Conservation (phyloP, 129 eudicot genomes). For the Centaurea solstitialis region DNA sequence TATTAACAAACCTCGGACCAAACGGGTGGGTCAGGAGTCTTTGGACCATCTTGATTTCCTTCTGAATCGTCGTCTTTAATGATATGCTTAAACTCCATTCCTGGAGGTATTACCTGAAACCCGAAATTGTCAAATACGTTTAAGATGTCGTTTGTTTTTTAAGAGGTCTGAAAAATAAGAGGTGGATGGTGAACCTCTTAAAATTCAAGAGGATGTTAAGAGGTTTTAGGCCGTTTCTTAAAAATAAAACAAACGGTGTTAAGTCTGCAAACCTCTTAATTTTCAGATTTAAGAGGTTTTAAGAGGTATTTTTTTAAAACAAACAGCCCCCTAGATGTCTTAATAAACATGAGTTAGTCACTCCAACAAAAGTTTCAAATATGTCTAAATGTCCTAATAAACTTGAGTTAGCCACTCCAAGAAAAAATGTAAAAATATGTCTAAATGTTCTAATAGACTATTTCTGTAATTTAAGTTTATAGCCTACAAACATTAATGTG, state of each 20-base stretch:
- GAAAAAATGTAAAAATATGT: too few species aligned
- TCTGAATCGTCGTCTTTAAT: conserved; percentile 53
- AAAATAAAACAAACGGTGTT: too few species aligned
- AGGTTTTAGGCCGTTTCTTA: too few species aligned
- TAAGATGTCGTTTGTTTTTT: too few species aligned
- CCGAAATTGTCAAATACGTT: neutral
- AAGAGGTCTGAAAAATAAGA: too few species aligned
- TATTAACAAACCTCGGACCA: conserved; percentile 76
- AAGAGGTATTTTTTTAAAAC: too few species aligned
- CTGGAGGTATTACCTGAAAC: conserved; percentile 80
- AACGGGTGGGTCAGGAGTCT: conserved; percentile 68
- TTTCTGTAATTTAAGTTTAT: neutral
- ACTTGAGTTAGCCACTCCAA: neutral
- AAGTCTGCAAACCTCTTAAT: too few species aligned
- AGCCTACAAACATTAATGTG: neutral
- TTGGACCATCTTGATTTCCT: conserved; percentile 47
- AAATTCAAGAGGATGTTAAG: too few species aligned
- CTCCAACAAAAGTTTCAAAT: neutral
- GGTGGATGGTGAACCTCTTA: too few species aligned
- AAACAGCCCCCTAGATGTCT: too few species aligned
- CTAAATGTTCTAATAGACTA: neutral
- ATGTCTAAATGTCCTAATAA: neutral
- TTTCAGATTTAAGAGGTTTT: too few species aligned
- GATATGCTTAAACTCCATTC: conserved; percentile 86
- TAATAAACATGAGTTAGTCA: neutral